Evolutionary conservation across 257 asterid genomes (phyloP).

Genomic region (Handroanthus guayacan): DNA sequence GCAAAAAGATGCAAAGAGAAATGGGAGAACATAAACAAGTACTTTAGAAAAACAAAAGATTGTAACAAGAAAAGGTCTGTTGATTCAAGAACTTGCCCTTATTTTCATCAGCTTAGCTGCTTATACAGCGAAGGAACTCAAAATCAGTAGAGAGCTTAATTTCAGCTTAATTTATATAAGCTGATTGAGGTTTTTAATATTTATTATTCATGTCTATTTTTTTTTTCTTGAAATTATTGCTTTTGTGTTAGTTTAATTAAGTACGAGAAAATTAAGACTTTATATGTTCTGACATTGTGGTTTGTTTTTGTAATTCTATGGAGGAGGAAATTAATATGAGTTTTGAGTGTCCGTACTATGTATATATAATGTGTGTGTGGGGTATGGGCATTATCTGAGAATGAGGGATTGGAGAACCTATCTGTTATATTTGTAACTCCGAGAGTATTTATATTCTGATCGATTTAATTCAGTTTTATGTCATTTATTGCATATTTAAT

Average conservation of each 20-base stretch:
- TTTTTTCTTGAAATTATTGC: neutral
- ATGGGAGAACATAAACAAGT: slow-evolving; percentile 92
- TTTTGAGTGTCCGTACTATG: neutral
- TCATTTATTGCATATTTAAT: neutral
- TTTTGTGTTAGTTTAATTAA: neutral
- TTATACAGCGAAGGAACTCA: slow-evolving; percentile 56
- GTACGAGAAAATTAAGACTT: neutral
- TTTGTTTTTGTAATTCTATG: neutral
- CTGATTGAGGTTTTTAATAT: neutral
- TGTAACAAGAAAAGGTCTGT: slow-evolving; percentile 76
- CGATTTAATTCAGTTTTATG: slow-evolving; percentile 2
- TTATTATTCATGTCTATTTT: neutral
- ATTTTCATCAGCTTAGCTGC: slow-evolving; percentile 68
- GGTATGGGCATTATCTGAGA: neutral
- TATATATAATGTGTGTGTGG: neutral
- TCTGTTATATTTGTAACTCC: neutral
- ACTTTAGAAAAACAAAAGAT: slow-evolving; percentile 80
- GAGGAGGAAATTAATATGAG: neutral
- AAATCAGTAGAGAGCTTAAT: neutral
- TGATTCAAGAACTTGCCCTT: slow-evolving; percentile 88
- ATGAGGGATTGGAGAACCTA: neutral
- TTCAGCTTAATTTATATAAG: neutral
- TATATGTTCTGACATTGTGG: neutral
- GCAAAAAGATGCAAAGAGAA: slow-evolving; percentile 88
- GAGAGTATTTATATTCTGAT: neutral